Conservation (phyloP, 352 stramenopile genomes). For the Phytophthora tubulina region DNA sequence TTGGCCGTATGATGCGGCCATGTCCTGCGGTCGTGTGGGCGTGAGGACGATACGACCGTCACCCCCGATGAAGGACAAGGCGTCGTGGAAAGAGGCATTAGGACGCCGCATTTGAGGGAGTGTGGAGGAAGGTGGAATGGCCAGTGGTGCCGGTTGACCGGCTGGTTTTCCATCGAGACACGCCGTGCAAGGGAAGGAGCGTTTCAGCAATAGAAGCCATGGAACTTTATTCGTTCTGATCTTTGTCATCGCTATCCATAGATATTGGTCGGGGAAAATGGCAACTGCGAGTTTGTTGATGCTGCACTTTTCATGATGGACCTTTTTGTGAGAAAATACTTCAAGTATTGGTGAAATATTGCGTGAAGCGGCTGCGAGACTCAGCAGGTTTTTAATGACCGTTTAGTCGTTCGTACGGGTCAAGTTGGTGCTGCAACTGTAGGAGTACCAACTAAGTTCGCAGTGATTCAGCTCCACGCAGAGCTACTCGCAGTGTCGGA, state of each 20-base stretch:
- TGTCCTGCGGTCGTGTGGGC: conserved; percentile 33
- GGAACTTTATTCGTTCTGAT: not conserved
- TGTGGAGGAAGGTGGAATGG: conserved; percentile 20
- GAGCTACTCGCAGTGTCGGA: too few relatives aligned
- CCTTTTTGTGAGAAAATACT: too few relatives aligned
- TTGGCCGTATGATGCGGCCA: conserved; percentile 44
- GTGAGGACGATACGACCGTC: conserved; percentile 57
- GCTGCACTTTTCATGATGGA: too few relatives aligned
- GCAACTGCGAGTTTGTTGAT: too few relatives aligned
- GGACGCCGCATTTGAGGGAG: conserved; percentile 30
- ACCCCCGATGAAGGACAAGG: conserved; percentile 34
- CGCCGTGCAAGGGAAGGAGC: conserved; percentile 21
- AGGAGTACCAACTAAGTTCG: too few relatives aligned
- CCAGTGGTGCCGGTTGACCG: not conserved
- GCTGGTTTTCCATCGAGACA: conserved; percentile 20
- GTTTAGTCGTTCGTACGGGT: too few relatives aligned
- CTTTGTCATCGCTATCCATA: not conserved
- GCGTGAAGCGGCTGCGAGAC: too few relatives aligned
- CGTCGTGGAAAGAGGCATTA: conserved; percentile 18
- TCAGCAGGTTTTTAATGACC: too few relatives aligned
- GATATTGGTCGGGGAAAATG: too few relatives aligned
- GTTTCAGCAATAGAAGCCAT: conserved; percentile 4
- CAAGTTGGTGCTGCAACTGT: too few relatives aligned
- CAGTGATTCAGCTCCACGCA: too few relatives aligned
- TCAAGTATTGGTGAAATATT: too few relatives aligned